A percentile compares a stretch with the other conserved stretches of the same genome.
phyloP scores from a whole-genome alignment of 352 stramenopile species.

The Phytophthora boehmeriae region DNA sequence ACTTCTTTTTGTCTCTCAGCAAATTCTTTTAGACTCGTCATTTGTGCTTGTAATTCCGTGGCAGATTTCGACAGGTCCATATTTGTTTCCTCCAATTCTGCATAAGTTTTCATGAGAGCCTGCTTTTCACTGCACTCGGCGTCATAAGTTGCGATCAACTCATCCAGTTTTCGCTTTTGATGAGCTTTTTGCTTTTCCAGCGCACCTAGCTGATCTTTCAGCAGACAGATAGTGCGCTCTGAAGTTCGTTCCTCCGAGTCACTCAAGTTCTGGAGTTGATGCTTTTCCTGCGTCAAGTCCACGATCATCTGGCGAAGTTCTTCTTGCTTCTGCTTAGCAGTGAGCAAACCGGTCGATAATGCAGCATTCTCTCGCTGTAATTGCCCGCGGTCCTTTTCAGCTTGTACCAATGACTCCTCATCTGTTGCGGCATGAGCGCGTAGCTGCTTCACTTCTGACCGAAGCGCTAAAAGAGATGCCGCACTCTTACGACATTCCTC shows the following conservation, averaged over 20 bases:
- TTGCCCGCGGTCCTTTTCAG: conserved; percentile 46
- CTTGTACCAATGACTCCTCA: conserved; percentile 49
- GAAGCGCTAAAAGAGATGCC: conserved; percentile 41
- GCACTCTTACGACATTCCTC: conserved; percentile 47
- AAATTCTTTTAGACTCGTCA: conserved; percentile 18
- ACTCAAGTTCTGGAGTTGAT: conserved; percentile 43
- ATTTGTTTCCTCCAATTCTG: conserved; percentile 20
- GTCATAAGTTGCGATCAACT: conserved; percentile 20
- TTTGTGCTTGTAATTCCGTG: conserved; percentile 17
- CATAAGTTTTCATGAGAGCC: conserved; percentile 9
- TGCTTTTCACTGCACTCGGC: conserved; percentile 24
- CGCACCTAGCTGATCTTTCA: conserved; percentile 42
- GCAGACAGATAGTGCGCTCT: conserved; percentile 30
- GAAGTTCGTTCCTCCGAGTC: conserved; percentile 45
- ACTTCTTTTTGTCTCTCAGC: conserved; percentile 7
- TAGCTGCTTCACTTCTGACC: conserved; percentile 58
- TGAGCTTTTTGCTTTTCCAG: conserved; percentile 37
- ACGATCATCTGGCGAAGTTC: conserved; percentile 52
- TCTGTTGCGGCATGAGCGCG: conserved; percentile 41
- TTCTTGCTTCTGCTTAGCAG: conserved; percentile 60
- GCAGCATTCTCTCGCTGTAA: conserved; percentile 53
- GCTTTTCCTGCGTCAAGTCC: conserved; percentile 61
- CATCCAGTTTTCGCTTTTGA: conserved; percentile 35
- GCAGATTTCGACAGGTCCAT: conserved; percentile 15
- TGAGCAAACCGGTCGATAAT: conserved; percentile 47